A percentile compares a stretch with the other conserved stretches of the same genome.
Conservation (phyloP, 768 basidiomycete species). For the Leccinum obscurum region DNA sequence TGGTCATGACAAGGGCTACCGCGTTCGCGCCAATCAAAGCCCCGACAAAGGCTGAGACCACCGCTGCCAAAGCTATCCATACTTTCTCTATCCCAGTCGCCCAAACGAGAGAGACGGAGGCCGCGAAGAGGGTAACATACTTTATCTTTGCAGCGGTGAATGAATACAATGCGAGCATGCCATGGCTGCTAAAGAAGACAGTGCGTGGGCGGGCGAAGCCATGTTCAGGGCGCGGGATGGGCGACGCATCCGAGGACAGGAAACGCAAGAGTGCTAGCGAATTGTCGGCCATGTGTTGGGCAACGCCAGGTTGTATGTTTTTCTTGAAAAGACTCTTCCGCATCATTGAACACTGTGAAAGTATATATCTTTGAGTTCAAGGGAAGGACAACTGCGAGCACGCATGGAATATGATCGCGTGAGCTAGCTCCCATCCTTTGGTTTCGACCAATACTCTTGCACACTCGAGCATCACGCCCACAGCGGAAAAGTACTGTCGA, state of each 20-base stretch:
- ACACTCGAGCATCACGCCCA: too few species aligned
- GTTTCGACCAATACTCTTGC: too few species aligned
- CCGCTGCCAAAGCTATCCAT: conserved; percentile 45
- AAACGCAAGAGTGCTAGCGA: conserved; percentile 74
- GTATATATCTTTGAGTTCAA: too few species aligned
- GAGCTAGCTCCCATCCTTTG: too few species aligned
- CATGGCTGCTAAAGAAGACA: conserved; percentile 77
- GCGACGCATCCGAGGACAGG: conserved; percentile 68
- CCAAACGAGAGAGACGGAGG: conserved; percentile 47
- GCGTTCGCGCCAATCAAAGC: conserved; percentile 65
- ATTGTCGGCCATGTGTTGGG: conserved; percentile 91
- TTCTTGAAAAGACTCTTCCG: too few species aligned
- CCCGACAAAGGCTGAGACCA: conserved; percentile 52
- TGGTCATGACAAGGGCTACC: conserved; percentile 68
- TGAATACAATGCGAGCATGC: conserved; percentile 71
- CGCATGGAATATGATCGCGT: too few species aligned
- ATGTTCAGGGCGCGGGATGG: conserved; percentile 59
- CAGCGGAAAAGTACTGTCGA: conserved; percentile 89
- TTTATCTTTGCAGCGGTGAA: conserved; percentile 67
- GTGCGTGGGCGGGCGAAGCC: conserved; percentile 56
- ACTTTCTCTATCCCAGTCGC: conserved; percentile 30
- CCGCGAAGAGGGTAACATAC: conserved; percentile 53
- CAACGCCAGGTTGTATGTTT: conserved; percentile 62
- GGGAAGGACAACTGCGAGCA: too few species aligned
- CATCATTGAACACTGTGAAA: too few species aligned